These are phyloP conservation scores for Pezicula carpinea DNA, from an alignment of 2,329 filamentous ascomycete species.

Conservation along the genomic window DNA sequence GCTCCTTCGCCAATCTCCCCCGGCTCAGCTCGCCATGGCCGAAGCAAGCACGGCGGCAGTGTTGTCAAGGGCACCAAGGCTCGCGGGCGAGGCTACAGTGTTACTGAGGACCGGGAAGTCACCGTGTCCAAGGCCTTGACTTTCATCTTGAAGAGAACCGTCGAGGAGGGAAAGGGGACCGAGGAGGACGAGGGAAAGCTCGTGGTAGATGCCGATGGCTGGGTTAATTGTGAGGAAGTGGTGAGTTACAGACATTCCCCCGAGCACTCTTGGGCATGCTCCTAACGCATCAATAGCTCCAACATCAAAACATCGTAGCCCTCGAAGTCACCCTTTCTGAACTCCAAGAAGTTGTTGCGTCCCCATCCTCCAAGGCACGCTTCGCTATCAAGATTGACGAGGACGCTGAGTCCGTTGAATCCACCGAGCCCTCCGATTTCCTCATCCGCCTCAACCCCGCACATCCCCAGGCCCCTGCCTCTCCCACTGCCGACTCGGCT, in stretches of 20 bases:
- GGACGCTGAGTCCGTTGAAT: constrained; percentile 25
- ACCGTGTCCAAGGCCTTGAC: constrained; percentile 36
- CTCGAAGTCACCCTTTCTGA: constrained; percentile 33
- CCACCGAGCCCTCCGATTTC: constrained; percentile 27
- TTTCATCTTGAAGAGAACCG: constrained; percentile 37
- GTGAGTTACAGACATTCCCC: constrained; percentile 26
- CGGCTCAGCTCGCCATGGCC: constrained; percentile 26
- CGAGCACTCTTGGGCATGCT: background rate
- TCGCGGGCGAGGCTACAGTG: constrained; percentile 34
- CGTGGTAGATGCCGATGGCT: constrained; percentile 35
- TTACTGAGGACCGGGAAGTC: constrained; percentile 36
- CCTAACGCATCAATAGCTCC: constrained; percentile 26
- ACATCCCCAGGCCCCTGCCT: constrained; percentile 6
- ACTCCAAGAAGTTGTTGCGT: constrained; percentile 31
- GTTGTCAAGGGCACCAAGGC: constrained; percentile 28
- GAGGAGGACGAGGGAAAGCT: constrained; percentile 34
- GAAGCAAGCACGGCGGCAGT: constrained; percentile 26
- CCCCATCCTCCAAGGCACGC: constrained; percentile 31
- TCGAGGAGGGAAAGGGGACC: constrained; percentile 31
- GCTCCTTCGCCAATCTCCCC: constrained; percentile 26
- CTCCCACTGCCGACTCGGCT: constrained; percentile 13
- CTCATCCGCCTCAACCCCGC: constrained; percentile 30
- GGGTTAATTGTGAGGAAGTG: constrained; percentile 35
- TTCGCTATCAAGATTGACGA: constrained; percentile 32
- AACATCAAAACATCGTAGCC: constrained; percentile 30